Base-by-base conservation (phyloP, 202 grass and related monocot genomes). In the Alloteropsis angusta region DNA sequence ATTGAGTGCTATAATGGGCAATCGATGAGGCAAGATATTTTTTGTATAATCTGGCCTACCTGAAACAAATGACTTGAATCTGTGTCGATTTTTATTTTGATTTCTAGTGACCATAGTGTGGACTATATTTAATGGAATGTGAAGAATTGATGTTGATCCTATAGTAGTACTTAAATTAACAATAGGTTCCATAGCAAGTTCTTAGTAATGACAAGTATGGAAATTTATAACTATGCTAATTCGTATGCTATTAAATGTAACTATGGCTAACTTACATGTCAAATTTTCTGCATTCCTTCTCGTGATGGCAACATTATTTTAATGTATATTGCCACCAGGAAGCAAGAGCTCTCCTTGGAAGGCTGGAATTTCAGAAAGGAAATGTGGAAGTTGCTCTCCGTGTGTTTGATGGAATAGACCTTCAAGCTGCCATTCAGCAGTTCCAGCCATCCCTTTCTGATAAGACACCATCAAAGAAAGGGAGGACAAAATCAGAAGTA, bases 341-440 rank as follows among this genome's bases (percentile, higher is more conserved):
- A 91, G 84, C 96, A 7, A 90, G 92, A 75, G 96, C 89, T 70
- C 86, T 98, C 9, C 82, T 98, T 16, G 89, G 96, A 46, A 88
- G 96, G 35, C 47, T 98, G 22, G 96, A 98, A 78, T 98, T 87
- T 81, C 92, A 98, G 53, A 94, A 87, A 63, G 96, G 92, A 45
- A 95, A 98, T 52, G 88, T 98, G 14, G 96, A 98, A 85, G 89
- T 68, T 68, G 96, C 92, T 19, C 78, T 95, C 35, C 65, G 90
- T 17, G 92, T 99, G 5, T 93, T 99, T 44, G 88, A 99, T 64
- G 90, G 96, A 66, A 95, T 99, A 63, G 92, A 99, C 49, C 89
- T 95, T 77, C 89, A 99, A 60, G 79, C 83, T 56, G 88, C 96
- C 30, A 85, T 99, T 68, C 85, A 90, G 12, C 92, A 80, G 21